phyloP scores from a whole-genome alignment of 1,139 yeast species.

The Geotrichum klebahnii region DNA sequence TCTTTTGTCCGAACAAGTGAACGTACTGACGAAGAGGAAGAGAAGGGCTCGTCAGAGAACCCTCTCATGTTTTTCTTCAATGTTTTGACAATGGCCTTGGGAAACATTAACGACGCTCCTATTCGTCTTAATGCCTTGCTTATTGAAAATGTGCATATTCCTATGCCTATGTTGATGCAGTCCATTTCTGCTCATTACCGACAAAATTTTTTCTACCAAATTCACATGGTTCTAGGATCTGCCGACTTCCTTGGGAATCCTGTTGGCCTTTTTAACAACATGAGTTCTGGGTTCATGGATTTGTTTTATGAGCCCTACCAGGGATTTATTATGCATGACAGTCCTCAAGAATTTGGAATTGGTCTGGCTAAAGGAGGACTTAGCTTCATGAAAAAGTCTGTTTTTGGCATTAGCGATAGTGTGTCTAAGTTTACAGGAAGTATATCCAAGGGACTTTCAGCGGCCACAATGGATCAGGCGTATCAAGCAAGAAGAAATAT shows the following conservation, averaged over 20 bases:
- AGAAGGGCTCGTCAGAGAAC: constrained; percentile 49
- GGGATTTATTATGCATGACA: constrained; percentile 86
- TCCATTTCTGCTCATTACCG: constrained; percentile 81
- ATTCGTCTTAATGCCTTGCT: constrained; percentile 79
- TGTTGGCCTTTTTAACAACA: constrained; percentile 86
- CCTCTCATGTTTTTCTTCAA: constrained; percentile 69
- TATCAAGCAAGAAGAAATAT: constrained; percentile 79
- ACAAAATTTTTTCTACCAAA: constrained; percentile 85
- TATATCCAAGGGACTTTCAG: constrained; percentile 86
- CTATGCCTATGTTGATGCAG: constrained; percentile 65
- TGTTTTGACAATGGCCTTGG: constrained; percentile 91
- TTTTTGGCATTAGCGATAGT: constrained; percentile 90
- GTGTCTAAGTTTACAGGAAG: constrained; percentile 90
- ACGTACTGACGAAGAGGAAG: constrained; percentile 55
- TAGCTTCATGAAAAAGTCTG: constrained; percentile 88
- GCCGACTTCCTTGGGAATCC: constrained; percentile 97
- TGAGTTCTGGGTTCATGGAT: constrained; percentile 92
- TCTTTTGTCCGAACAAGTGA: constrained; percentile 85
- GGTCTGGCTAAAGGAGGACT: constrained; percentile 94
- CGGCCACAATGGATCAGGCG: constrained; percentile 77
- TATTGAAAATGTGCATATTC: constrained; percentile 84
- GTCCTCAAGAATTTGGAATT: constrained; percentile 93
- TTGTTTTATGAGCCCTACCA: constrained; percentile 95
- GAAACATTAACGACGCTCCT: constrained; percentile 95
- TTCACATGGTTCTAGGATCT: constrained; percentile 88